Conservation (phyloP, 2,329 filamentous ascomycete genomes). For the Ceratocystis ficicola region DNA sequence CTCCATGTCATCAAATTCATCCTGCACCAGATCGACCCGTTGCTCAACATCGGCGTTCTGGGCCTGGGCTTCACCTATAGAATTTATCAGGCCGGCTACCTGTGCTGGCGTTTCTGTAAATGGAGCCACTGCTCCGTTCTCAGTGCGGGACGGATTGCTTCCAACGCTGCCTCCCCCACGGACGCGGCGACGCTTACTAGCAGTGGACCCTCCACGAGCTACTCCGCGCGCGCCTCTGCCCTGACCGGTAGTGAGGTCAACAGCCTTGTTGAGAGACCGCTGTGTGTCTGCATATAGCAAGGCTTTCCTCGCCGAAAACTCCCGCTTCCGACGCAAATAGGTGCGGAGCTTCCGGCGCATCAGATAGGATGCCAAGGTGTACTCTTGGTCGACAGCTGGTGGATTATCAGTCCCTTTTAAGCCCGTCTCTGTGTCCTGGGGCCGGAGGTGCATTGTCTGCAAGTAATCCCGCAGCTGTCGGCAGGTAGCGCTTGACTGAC, state of each 20-base stretch:
- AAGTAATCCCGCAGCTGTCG: slow-evolving; percentile 83
- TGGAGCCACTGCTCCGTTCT: slow-evolving; percentile 27
- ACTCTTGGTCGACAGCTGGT: slow-evolving; percentile 34
- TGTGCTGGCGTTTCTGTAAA: slow-evolving; percentile 6
- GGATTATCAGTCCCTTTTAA: slow-evolving; percentile 26
- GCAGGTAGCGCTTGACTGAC: slow-evolving; percentile 72
- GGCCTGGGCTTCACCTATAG: not conserved
- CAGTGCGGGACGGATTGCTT: slow-evolving; percentile 45
- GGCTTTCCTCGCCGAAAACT: slow-evolving; percentile 75
- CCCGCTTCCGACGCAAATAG: slow-evolving; percentile 82
- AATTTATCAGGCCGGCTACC: slow-evolving; percentile 4
- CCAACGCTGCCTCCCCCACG: slow-evolving; percentile 61
- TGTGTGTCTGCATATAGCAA: slow-evolving; percentile 70
- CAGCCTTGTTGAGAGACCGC: slow-evolving; percentile 56
- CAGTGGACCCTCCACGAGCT: not conserved
- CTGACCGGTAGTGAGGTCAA: slow-evolving; percentile 34
- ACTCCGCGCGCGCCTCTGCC: slow-evolving; percentile 42
- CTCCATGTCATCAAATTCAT: slow-evolving; percentile 82
- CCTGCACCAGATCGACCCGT: slow-evolving; percentile 60
- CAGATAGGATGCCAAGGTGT: slow-evolving; percentile 68
- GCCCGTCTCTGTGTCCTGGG: slow-evolving; percentile 35
- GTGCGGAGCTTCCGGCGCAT: slow-evolving; percentile 76
- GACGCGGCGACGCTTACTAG: slow-evolving; percentile 75
- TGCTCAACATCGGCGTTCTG: slow-evolving; percentile 47
- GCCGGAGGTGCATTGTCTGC: slow-evolving; percentile 72